Evolutionary conservation across 2,329 filamentous ascomycete species (phyloP), one percentile per base, ranked within the genome.

Genomic region (Claviceps purpurea): DNA sequence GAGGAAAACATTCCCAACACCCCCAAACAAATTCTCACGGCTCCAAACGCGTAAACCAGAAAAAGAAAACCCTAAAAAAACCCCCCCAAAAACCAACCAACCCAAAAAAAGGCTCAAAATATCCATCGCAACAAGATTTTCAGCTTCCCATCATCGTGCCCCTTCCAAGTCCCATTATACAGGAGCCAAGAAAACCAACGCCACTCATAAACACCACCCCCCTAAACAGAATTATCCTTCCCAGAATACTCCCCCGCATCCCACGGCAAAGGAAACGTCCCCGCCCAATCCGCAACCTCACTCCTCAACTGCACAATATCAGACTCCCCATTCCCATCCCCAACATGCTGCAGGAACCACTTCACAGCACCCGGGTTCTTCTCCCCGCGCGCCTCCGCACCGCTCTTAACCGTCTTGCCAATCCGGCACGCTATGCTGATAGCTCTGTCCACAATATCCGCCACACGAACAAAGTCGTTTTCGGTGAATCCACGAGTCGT

Each of bases 401-500:
- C 77, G 60, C 85, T 82, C 60, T 79, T 78, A 4, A 83, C 84
- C 55, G 80, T 78, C 68, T 81, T 87, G 69, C 90, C 84, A 46
- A 95, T 72, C 54, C 85, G 79, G 59, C 84, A 77, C 1, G 88
- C 84, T 60, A 95, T 89, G 34, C 79, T 81, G 47, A 95, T 88
- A 8, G 86, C 85, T 47, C 87, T 82, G 69, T 91, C 87, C 50
- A 95, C 87, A 57, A 94, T 87, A 62, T 89, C 85, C 14, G 87
- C 89, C 14, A 95, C 87, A 16, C 87, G 80, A 51, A 81, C 80
- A 70, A 97, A 98, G 70, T 98, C 93, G 52, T 85, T 82, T 62
- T 90, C 84, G 59, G 78, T 79, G 68, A 98, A 91, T n/a, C 91
- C 93, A 55, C 93, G 82, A 18, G 89, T 95, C 22, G 93, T 97